Percentiles rank a stretch among this genome's conserved stretches.
Conservation (phyloP, 148 eudicot species). For the Spergularia bocconei region DNA sequence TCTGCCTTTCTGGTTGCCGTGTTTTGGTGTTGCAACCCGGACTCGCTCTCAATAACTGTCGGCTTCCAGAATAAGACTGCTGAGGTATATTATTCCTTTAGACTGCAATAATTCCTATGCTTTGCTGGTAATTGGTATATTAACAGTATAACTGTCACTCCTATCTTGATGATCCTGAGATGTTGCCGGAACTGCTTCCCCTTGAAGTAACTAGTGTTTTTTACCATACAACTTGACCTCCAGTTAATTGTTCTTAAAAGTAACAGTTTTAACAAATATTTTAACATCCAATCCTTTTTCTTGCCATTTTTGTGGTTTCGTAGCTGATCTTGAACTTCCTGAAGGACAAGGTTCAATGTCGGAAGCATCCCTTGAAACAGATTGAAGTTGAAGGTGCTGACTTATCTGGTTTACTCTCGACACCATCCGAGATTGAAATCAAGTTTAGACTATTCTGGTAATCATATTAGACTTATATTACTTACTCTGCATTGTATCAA, state of each 20-base stretch:
- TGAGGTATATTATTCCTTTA: background rate
- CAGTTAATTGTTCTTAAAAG: too few species aligned
- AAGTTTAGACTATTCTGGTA: background rate
- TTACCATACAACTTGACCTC: too few species aligned
- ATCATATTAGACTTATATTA: too few species aligned
- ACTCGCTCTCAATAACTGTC: background rate
- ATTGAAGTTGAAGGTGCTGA: slow-evolving; percentile 4
- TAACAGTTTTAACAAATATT: too few species aligned
- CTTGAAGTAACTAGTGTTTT: too few species aligned
- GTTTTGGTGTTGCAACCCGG: slow-evolving; percentile 9
- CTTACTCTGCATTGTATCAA: too few species aligned
- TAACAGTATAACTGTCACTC: too few species aligned
- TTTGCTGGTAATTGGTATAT: too few species aligned
- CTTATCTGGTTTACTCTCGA: background rate
- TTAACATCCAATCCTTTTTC: too few species aligned
- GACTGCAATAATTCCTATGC: too few species aligned
- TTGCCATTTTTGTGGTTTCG: background rate
- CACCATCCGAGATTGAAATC: background rate
- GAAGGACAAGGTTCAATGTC: slow-evolving; percentile 4
- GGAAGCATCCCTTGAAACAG: slow-evolving; percentile 8
- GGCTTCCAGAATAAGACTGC: background rate
- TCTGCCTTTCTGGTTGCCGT: background rate
- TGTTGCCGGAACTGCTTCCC: too few species aligned
- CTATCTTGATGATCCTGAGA: too few species aligned
- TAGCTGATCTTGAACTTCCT: slow-evolving; percentile 1